Conservation (phyloP, 2,329 filamentous ascomycete species). For the Diaporthe aspalathi region DNA sequence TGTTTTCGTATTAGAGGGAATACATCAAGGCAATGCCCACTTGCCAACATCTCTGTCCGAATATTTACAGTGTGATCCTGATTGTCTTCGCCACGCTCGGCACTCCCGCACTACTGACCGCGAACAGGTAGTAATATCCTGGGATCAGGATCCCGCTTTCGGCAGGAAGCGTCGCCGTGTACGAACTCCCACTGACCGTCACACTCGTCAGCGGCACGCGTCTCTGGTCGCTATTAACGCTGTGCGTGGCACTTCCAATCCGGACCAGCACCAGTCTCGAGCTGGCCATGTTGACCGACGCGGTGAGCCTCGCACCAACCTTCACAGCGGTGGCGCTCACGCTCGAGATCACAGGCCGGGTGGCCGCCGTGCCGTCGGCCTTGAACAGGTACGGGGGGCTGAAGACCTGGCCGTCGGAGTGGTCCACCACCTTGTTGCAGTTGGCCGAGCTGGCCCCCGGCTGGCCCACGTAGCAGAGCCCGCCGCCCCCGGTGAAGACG, state of each 20-base stretch:
- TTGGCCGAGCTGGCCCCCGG: conserved; percentile 18
- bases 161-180: conserved; percentile 55
- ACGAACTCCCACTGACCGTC: conserved; percentile 46
- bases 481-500: conserved; percentile 63
- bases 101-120: conserved; percentile 55
- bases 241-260: conserved; percentile 63
- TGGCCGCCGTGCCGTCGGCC: conserved; percentile 51
- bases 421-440: conserved; percentile 56
- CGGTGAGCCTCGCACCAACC: conserved; percentile 48
- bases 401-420: conserved; percentile 67
- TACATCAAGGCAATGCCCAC: not conserved
- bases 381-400: conserved; percentile 67
- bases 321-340: conserved; percentile 45
- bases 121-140: conserved; percentile 67
- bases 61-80: conserved; percentile 41
- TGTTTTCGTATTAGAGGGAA: not conserved
- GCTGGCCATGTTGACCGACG: conserved; percentile 43
- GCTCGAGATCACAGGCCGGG: conserved; percentile 55
- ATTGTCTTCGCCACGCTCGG: conserved; percentile 59
- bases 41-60: not conserved
- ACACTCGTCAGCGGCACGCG: conserved; percentile 57
- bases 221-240: conserved; percentile 69
- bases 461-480: conserved; percentile 55
- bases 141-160: conserved; percentile 63
- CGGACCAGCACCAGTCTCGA: conserved; percentile 58